phyloP scores from a whole-genome alignment of 352 stramenopile genomes.

The Globisporangium perplexum region DNA sequence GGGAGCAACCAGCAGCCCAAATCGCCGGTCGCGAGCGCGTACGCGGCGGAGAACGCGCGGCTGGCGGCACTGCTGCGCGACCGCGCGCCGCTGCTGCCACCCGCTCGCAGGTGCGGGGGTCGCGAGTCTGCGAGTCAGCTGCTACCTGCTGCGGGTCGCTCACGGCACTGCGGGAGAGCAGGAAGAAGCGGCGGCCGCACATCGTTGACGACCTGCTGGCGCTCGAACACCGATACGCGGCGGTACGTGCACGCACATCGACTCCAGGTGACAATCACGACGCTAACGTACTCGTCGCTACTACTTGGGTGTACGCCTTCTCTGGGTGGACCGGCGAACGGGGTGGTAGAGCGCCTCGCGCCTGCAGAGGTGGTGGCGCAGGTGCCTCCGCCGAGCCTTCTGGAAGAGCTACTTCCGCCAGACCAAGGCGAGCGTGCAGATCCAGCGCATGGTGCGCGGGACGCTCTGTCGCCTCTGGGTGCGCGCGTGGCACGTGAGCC shows the following conservation, averaged over 20 bases:
- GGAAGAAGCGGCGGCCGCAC: conserved; percentile 40
- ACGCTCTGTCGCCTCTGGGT: conserved; percentile 47
- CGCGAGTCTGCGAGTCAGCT: not conserved
- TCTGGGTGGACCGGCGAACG: too few relatives aligned
- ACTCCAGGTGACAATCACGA: not conserved
- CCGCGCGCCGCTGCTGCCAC: conserved; percentile 13
- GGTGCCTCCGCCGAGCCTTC: conserved; percentile 29
- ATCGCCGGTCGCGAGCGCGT: conserved; percentile 21
- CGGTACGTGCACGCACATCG: conserved; percentile 12
- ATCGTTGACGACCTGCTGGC: conserved; percentile 73
- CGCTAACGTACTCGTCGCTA: not conserved
- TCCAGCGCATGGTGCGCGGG: conserved; percentile 50
- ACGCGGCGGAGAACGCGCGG: conserved; percentile 60
- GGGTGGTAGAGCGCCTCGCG: conserved; percentile 22
- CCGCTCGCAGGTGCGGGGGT: not conserved
- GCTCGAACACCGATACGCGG: conserved; percentile 46
- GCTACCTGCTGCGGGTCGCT: not conserved
- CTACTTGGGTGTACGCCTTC: not conserved
- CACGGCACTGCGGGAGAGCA: conserved; percentile 6
- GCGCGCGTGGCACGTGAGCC: conserved; percentile 48
- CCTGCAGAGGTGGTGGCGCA: conserved; percentile 59
- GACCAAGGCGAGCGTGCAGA: conserved; percentile 31
- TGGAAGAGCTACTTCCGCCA: conserved; percentile 41
- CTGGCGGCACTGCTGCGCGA: conserved; percentile 42
- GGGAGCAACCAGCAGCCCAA: conserved; percentile 14